Evolutionary conservation across 257 asterid genomes (phyloP).

Genomic region (Solanum chilense): DNA sequence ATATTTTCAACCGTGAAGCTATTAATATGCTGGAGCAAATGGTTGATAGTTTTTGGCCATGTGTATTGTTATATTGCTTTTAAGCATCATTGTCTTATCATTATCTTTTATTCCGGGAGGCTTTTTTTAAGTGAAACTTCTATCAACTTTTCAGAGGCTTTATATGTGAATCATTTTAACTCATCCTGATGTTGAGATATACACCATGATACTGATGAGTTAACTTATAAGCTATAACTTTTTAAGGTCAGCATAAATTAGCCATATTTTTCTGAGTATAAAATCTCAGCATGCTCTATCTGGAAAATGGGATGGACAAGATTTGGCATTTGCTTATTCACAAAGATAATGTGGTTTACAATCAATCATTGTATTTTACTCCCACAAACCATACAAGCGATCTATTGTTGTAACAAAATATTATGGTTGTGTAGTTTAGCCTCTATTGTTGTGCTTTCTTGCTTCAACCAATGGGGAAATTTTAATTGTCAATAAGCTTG

Average conservation of each 20-base stretch:
- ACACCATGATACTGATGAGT: not conserved
- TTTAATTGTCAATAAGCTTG: not conserved
- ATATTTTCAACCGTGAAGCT: slow-evolving; percentile 77
- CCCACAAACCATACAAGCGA: not conserved
- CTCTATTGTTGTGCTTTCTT: not conserved
- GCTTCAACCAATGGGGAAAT: not conserved
- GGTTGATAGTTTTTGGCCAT: slow-evolving; percentile 19
- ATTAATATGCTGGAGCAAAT: slow-evolving; percentile 93
- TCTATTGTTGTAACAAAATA: not conserved
- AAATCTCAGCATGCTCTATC: not conserved
- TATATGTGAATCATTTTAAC: not conserved
- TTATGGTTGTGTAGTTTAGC: not conserved
- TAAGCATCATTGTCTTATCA: not conserved
- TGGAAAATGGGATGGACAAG: not conserved
- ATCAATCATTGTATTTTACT: not conserved
- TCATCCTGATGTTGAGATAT: not conserved
- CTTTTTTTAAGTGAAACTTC: not conserved
- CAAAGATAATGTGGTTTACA: not conserved
- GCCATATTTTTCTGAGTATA: not conserved
- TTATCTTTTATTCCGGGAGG: not conserved
- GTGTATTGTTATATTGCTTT: not conserved
- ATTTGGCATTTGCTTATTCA: not conserved
- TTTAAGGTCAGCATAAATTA: not conserved
- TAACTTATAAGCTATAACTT: not conserved
- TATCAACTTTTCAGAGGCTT: not conserved